Conservation (phyloP, 2,329 filamentous ascomycete species). For the Epichloe festucae region DNA sequence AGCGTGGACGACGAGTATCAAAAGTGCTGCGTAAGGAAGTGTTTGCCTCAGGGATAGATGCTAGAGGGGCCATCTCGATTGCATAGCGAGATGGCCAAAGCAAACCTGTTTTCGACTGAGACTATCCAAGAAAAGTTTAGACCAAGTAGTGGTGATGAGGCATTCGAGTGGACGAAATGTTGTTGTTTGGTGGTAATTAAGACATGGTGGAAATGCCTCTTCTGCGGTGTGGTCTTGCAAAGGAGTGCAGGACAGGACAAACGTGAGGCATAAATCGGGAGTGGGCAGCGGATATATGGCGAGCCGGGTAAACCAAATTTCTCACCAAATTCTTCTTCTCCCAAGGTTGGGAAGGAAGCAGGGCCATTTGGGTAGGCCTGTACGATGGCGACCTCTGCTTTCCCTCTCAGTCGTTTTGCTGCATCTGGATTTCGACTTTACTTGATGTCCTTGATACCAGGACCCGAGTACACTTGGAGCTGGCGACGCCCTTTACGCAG, state of each 20-base stretch:
- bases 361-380: neutral
- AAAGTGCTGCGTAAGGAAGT: slow-evolving; percentile 9
- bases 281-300: neutral
- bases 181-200: slow-evolving; percentile 3
- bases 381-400: neutral
- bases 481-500: slow-evolving; percentile 71
- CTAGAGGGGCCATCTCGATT: slow-evolving; percentile 16
- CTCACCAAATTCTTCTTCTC: neutral
- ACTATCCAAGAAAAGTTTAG: slow-evolving; percentile 12
- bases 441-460: slow-evolving; percentile 65
- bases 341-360: neutral
- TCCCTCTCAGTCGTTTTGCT: neutral
- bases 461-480: slow-evolving; percentile 67
- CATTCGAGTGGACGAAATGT: slow-evolving; percentile 1
- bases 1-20: slow-evolving; percentile 10
- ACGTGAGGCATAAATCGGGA: too few species aligned
- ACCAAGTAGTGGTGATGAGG: slow-evolving; percentile 4
- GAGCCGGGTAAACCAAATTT: neutral
- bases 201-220: slow-evolving; percentile 5
- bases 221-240: neutral
- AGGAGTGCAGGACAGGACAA: too few species aligned
- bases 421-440: slow-evolving; percentile 12
- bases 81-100: slow-evolving; percentile 3
- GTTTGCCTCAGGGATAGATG: slow-evolving; percentile 16
- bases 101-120: slow-evolving; percentile 9